These are phyloP conservation scores for Pythium diclinum DNA, from an alignment of 352 stramenopile species.

Conservation along the genomic window DNA sequence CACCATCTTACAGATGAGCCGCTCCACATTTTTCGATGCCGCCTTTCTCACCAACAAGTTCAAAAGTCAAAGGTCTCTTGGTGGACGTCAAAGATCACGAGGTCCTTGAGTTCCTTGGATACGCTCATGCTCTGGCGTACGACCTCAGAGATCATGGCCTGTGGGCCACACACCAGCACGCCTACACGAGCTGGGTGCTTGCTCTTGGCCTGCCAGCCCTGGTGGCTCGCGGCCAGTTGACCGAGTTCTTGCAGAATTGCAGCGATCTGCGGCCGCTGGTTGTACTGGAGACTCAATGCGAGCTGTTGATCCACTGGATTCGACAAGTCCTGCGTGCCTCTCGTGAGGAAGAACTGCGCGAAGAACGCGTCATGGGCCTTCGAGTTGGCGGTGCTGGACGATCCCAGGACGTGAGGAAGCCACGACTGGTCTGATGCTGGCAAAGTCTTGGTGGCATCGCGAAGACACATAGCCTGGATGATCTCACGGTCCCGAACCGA, in stretches of 20 bases:
- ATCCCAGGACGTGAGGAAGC: slow-evolving; percentile 21
- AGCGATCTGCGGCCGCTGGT: slow-evolving; percentile 29
- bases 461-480: slow-evolving; percentile 25
- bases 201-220: slow-evolving; percentile 7
- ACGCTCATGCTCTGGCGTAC: slow-evolving; percentile 26
- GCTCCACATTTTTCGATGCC: too few species aligned
- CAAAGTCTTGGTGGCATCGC: slow-evolving; percentile 1
- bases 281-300: slow-evolving; percentile 22
- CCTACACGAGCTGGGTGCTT: slow-evolving; percentile 29
- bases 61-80: slow-evolving; percentile 15
- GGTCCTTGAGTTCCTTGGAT: slow-evolving; percentile 24
- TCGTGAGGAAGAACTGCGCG: slow-evolving; percentile 39
- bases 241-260: slow-evolving; percentile 30
- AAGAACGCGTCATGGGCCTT: slow-evolving; percentile 25
- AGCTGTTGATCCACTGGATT: slow-evolving; percentile 28
- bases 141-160: slow-evolving; percentile 31
- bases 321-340: slow-evolving; percentile 29
- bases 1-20: too few species aligned
- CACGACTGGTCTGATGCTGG: slow-evolving; percentile 7
- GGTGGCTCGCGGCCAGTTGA: slow-evolving; percentile 24
- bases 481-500: slow-evolving; percentile 33
- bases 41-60: too few species aligned
- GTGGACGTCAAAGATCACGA: slow-evolving; percentile 38
- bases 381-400: slow-evolving; percentile 5
- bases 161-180: slow-evolving; percentile 42